These are phyloP conservation scores for Teunomyces cretensis DNA, from an alignment of 805 yeast genomes.

Conservation along the genomic window DNA sequence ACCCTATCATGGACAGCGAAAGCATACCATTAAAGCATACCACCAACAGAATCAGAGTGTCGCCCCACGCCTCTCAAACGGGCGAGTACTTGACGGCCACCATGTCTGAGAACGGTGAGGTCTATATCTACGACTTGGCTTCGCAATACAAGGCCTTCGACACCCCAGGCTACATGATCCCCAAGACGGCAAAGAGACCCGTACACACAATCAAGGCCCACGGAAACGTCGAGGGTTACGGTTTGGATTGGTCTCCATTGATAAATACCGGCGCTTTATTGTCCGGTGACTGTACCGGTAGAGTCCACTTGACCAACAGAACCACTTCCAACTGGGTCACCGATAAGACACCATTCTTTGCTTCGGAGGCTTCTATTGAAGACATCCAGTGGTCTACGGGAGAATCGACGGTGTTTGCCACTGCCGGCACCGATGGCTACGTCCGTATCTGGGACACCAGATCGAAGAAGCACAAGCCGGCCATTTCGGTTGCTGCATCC, in stretches of 20 bases:
- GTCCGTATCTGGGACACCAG: constrained; percentile 96
- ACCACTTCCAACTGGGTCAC: constrained; percentile 81
- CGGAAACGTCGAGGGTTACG: constrained; percentile 97
- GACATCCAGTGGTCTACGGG: constrained; percentile 96
- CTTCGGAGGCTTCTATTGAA: constrained; percentile 77
- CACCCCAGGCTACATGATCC: constrained; percentile 79
- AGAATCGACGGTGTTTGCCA: constrained; percentile 92
- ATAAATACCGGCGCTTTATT: constrained; percentile 75
- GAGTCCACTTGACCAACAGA: constrained; percentile 75
- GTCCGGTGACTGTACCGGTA: constrained; percentile 87
- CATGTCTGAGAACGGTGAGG: constrained; percentile 89
- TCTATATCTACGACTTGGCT: constrained; percentile 75
- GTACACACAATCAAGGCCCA: constrained; percentile 78
- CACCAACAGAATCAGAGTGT: constrained; percentile 83
- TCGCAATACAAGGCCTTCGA: constrained; percentile 82
- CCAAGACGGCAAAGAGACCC: constrained; percentile 77
- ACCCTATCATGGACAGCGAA: constrained; percentile 87
- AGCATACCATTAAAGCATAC: constrained; percentile 75
- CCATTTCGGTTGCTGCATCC: constrained; percentile 79
- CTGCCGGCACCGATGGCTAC: constrained; percentile 89
- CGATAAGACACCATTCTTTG: constrained; percentile 75
- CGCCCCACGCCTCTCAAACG: constrained; percentile 70
- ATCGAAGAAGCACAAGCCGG: constrained; percentile 88
- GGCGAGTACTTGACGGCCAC: constrained; percentile 87
- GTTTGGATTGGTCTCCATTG: constrained; percentile 94